These are phyloP conservation scores for Arabidopsis suecica DNA, from an alignment of 345 rosid species.

Conservation along the genomic window DNA sequence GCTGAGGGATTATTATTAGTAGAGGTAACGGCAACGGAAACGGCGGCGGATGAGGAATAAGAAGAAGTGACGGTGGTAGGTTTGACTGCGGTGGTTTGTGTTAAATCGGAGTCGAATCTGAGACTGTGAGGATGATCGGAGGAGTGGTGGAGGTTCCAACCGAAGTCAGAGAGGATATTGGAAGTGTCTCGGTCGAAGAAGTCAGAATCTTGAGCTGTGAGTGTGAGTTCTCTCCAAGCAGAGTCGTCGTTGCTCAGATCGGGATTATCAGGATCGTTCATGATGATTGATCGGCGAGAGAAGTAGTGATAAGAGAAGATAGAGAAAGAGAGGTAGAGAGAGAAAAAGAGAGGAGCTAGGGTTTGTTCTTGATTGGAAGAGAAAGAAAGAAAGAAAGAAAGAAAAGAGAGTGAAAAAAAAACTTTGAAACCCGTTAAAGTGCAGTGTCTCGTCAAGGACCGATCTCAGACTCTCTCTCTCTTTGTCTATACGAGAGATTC, in stretches of 20 bases:
- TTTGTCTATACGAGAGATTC: background rate
- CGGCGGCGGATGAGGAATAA: constrained; percentile 16
- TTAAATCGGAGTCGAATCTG: background rate
- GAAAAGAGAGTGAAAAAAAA: background rate
- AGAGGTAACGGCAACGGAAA: constrained; percentile 40
- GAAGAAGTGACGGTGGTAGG: constrained; percentile 17
- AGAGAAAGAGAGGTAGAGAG: constrained; percentile 17
- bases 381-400: constrained; percentile 20
- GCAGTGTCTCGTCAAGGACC: constrained; percentile 44
- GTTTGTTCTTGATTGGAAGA: constrained; percentile 54
- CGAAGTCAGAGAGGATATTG: constrained; percentile 64
- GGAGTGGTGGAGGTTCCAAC: constrained; percentile 60
- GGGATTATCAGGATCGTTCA: constrained; percentile 48
- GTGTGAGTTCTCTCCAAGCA: constrained; percentile 51
- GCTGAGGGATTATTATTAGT: constrained; percentile 67
- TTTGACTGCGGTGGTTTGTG: background rate
- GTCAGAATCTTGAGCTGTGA: constrained; percentile 53
- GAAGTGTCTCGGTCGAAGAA: constrained; percentile 59
- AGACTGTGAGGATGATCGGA: constrained; percentile 7
- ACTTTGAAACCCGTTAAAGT: constrained; percentile 45
- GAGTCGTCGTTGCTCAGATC: constrained; percentile 52
- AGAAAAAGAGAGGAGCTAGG: constrained; percentile 49
- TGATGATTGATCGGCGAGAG: constrained; percentile 12
- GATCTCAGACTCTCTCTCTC: constrained; percentile 31
- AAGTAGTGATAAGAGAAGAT: background rate